Evolutionary conservation across 345 rosid species (phyloP).

Genomic region (Hirschfeldia incana): DNA sequence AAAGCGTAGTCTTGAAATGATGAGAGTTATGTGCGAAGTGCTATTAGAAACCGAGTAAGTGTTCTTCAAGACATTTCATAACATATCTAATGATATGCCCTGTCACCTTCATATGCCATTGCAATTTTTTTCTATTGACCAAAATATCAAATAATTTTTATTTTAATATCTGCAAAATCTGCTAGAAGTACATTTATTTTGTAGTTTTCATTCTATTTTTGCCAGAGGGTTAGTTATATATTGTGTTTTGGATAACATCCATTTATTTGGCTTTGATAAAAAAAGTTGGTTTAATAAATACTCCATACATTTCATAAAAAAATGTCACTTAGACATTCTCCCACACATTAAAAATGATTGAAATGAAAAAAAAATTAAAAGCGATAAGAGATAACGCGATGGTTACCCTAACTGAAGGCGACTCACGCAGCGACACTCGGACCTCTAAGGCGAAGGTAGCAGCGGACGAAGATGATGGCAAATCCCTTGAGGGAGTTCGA

Average conservation of each 20-base stretch:
- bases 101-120: neutral
- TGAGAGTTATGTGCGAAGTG: slow-evolving; percentile 65
- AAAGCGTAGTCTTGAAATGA: slow-evolving; percentile 83
- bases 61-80: neutral
- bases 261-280: neutral
- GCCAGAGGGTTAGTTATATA: neutral
- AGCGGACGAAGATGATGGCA: too few species aligned
- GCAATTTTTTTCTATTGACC: neutral
- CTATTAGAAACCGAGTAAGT: slow-evolving; percentile 59
- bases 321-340: too few species aligned
- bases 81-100: neutral
- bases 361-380: too few species aligned
- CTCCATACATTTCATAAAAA: too few species aligned
- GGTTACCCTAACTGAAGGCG: too few species aligned
- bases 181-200: neutral
- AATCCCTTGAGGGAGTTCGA: too few species aligned
- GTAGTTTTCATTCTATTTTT: neutral
- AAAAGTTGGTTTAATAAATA: too few species aligned
- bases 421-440: too few species aligned
- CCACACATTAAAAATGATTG: too few species aligned
- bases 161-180: neutral
- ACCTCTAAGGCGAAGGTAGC: too few species aligned
- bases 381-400: too few species aligned
- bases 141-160: too few species aligned
- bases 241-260: neutral